Percentiles rank a stretch among this genome's conserved stretches.
Evolutionary conservation across 768 basidiomycete species (phyloP).

Genomic region (Mycena venus): DNA sequence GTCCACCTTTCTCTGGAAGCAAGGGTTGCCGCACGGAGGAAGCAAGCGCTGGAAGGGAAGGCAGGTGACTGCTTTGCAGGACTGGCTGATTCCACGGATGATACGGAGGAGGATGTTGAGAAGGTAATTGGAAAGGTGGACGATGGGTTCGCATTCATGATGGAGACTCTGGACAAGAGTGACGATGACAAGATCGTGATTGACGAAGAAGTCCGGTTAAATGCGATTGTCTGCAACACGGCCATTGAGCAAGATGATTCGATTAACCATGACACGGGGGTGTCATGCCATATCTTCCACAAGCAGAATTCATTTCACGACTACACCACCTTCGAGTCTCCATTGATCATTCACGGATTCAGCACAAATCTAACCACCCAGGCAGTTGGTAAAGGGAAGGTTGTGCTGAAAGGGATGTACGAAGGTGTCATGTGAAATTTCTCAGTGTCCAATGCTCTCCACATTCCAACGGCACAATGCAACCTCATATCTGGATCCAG

Average conservation of each 20-base stretch:
- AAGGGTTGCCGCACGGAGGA: not conserved
- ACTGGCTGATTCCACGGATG: constrained; percentile 15
- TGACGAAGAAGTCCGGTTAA: constrained; percentile 6
- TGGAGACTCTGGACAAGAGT: not conserved
- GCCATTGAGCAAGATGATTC: not conserved
- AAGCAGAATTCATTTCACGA: constrained; percentile 1
- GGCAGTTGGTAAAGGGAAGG: constrained; percentile 27
- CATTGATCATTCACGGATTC: constrained; percentile 15
- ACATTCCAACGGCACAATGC: constrained; percentile 18
- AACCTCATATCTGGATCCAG: constrained; percentile 28
- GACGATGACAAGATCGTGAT: constrained; percentile 12
- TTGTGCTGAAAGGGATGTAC: not conserved
- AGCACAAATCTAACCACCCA: constrained; percentile 13
- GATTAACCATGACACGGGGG: constrained; percentile 29
- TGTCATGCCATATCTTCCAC: constrained; percentile 26
- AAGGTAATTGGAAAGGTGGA: not conserved
- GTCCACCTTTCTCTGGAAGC: constrained; percentile 25
- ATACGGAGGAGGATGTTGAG: constrained; percentile 3
- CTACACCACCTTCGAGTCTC: constrained; percentile 10
- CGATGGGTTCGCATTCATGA: not conserved
- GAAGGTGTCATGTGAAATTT: not conserved
- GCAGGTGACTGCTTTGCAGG: constrained; percentile 13
- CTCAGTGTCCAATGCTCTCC: constrained; percentile 7
- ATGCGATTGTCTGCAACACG: not conserved
- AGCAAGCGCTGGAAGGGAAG: not conserved